Base-by-base conservation (phyloP, 225 moss, liverwort and hornwort genomes). In the Polytrichum formosum region DNA sequence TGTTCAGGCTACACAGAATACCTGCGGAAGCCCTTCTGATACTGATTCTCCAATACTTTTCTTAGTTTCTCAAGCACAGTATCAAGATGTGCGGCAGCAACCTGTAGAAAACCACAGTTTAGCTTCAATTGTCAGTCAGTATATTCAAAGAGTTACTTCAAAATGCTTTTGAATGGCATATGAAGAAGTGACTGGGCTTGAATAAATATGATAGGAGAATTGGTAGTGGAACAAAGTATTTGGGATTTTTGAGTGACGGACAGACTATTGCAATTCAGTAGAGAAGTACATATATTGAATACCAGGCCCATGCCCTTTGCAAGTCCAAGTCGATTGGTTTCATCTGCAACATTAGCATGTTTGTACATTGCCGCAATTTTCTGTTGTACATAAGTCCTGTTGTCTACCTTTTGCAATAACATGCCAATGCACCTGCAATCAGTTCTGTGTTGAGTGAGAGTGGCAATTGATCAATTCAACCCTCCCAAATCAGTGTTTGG, bases 291-390 rank as follows among this genome's bases (percentile, higher is more conserved):
- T 71, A 81, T 64, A 46, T 78, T 33, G 55, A 37, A 37, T 79
- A 97, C 97, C 89, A 94, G 88, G 74, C 97, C 97, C 82, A 97
- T 92, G 18, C 92, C 94, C 90, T 89, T 92, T n/a, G 97, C 94
- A 79, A 97, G 92, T 70, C 92, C 92, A 61, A 90, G 94, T 75
- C 92, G 89, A 65, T 94, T 92, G 67, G 76, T 78, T 66, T 91
- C 82, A 77, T 92, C 87, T 76, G 82, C 86, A 76, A 94, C 74
- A 73, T 97, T 83, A 79, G 97, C 94, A 77, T 76, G 82, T 84
- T 87, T 84, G 80, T 92, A 97, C 90, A 94, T 97, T 26, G 83
- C 46, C 56, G 86, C 73, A 80, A 97, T 88, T 80, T 94, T 97
- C 67, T 80, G 82, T 78, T 88, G 90, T 70, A 94, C 97, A 75